Base-by-base conservation (phyloP, 2,329 filamentous ascomycete genomes). In the Chrysoporthe cubensis region DNA sequence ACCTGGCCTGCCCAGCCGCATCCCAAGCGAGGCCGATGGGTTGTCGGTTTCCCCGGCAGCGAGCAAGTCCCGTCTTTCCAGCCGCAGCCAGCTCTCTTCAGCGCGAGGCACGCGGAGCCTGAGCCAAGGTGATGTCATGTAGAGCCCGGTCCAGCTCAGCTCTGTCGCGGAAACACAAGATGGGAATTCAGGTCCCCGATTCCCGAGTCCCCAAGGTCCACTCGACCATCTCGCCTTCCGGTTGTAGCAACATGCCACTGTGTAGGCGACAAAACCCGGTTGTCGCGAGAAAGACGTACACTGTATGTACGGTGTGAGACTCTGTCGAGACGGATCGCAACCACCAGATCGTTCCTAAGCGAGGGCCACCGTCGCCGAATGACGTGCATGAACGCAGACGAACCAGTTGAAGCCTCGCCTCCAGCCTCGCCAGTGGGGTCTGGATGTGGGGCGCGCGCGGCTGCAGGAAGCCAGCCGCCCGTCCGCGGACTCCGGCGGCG, bases 151-250 rank as follows among this genome's bases (percentile, higher is more conserved):
- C 34, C 37, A 44, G 52, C 50, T 37, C 48, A 44, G 50, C 66
- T 68, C 37, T 48, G 21, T 54, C 64, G 26, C 37, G 54, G 21
- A 48, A 52, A 43, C 54, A 48, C 40, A 54, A 46, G 21, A 48
- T 43, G 56, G 44, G 14, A 37, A 40, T 4, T 34, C 56, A 59
- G 54, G 60, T 62, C 44, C 52, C 60, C 65, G 61, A 66, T 50
- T 58, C 62, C 57, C 67, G 56, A 62, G 40, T 32, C 64, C 46
- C 59, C 32, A 48, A 58, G 50, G 43, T 67, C 65, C 67, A 67
- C 61, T 32, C 14, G 37, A 6, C 46, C 58, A 58, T 64, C 56
- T 59, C 42, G 66, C 65, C 60, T 67, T 59, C 64, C 64, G 42
- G 46, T 52, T 64, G 18, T 61, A 50, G 65, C 26, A 52, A 34